These are phyloP conservation scores for Ramalina intermedia DNA, from an alignment of 495 filamentous ascomycete species.

Conservation along the genomic window DNA sequence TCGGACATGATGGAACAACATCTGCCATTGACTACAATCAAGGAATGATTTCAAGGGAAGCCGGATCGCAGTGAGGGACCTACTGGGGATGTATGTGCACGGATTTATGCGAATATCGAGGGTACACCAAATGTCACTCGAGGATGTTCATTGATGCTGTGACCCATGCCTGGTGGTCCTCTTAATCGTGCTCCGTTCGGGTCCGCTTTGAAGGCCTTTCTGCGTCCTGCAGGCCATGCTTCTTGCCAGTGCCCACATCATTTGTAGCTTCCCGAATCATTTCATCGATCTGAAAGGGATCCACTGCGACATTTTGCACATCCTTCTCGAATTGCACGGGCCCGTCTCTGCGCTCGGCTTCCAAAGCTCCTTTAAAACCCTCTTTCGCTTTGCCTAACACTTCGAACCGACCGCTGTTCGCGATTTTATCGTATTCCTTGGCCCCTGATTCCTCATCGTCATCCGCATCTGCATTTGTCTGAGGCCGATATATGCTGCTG, in stretches of 20 bases:
- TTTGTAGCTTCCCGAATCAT: slow-evolving; percentile 73
- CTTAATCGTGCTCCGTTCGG: slow-evolving; percentile 34
- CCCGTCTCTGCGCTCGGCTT: slow-evolving; percentile 77
- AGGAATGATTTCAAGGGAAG: neutral
- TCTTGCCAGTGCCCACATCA: slow-evolving; percentile 46
- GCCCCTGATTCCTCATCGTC: slow-evolving; percentile 72
- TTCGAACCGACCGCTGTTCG: slow-evolving; percentile 72
- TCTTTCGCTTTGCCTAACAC: slow-evolving; percentile 74
- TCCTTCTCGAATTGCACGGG: slow-evolving; percentile 99
- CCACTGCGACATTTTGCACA: slow-evolving; percentile 30
- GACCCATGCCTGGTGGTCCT: no score
- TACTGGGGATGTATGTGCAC: no score
- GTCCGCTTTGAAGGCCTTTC: slow-evolving; percentile 63
- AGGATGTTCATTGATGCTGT: no score
- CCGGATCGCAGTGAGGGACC: no score
- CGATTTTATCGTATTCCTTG: slow-evolving; percentile 71
- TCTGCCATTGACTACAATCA: neutral
- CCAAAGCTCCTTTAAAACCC: slow-evolving; percentile 73
- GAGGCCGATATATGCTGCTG: slow-evolving; percentile 82
- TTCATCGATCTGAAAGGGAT: slow-evolving; percentile 86
- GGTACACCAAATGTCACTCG: no score
- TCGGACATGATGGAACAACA: neutral
- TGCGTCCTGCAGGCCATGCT: slow-evolving; percentile 71
- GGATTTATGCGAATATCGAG: no score
- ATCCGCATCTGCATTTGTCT: slow-evolving; percentile 47